Evolutionary conservation across 768 basidiomycete species (phyloP).

Genomic region (Boletus reticulatus): DNA sequence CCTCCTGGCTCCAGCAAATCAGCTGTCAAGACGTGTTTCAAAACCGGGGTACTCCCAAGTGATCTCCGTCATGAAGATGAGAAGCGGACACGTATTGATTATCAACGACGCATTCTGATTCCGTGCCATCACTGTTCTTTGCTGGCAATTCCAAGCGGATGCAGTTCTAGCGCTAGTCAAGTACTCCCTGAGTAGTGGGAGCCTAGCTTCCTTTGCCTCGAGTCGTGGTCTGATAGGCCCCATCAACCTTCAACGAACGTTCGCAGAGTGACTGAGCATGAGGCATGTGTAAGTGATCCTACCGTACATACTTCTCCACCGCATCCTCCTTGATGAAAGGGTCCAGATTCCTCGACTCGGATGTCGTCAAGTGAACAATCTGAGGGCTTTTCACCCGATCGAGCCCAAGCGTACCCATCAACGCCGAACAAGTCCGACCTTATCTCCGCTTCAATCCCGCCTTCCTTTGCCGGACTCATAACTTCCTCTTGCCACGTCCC

Average conservation of each 20-base stretch:
- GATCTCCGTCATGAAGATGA: too few species aligned
- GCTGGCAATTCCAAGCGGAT: too few species aligned
- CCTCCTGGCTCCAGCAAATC: neutral
- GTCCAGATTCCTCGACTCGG: neutral
- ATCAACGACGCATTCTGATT: too few species aligned
- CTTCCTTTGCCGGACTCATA: constrained; percentile 2
- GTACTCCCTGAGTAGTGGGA: too few species aligned
- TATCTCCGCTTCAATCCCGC: constrained; percentile 25
- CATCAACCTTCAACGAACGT: too few species aligned
- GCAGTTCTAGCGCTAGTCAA: too few species aligned
- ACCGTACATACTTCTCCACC: neutral
- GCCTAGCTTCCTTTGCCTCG: neutral
- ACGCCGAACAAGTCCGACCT: constrained; percentile 5
- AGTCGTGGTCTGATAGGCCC: neutral
- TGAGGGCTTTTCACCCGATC: too few species aligned
- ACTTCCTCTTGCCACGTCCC: neutral
- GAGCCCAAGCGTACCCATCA: too few species aligned
- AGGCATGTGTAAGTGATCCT: neutral
- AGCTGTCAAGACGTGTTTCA: constrained; percentile 11
- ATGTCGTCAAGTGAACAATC: neutral
- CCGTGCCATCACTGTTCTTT: too few species aligned
- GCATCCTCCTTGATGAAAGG: too few species aligned
- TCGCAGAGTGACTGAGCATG: neutral
- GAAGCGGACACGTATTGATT: too few species aligned
- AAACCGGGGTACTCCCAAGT: neutral